A percentile compares a stretch with the other conserved stretches of the same genome.
Evolutionary conservation across 768 basidiomycete genomes (phyloP).

Genomic region (Hydnomerulius pinastri): DNA sequence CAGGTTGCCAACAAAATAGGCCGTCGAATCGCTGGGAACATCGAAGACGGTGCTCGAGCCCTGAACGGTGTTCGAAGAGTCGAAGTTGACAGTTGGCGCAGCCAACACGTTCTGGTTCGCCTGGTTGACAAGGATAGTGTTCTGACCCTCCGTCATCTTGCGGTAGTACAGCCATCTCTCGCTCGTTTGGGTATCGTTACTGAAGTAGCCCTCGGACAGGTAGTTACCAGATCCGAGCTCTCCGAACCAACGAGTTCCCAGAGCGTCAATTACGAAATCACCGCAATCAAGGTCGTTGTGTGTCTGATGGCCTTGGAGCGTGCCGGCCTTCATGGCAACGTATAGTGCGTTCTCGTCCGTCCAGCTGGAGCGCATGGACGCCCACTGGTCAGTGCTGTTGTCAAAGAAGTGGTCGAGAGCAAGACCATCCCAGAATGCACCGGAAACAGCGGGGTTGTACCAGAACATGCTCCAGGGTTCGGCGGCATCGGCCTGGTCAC

Average conservation of each 20-base stretch:
- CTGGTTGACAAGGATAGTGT: constrained; percentile 78
- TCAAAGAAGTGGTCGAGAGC: constrained; percentile 84
- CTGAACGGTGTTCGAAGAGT: constrained; percentile 64
- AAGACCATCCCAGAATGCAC: constrained; percentile 91
- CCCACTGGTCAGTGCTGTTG: constrained; percentile 78
- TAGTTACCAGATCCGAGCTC: constrained; percentile 93
- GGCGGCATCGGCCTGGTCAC: constrained; percentile 80
- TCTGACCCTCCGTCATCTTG: constrained; percentile 97
- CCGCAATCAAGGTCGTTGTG: constrained; percentile 95
- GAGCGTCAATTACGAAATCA: constrained; percentile 93
- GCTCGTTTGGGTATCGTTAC: constrained; percentile 64
- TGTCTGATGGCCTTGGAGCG: constrained; percentile 80
- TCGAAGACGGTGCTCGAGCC: constrained; percentile 81
- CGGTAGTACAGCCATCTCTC: constrained; percentile 91
- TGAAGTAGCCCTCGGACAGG: constrained; percentile 75
- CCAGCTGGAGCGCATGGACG: constrained; percentile 90
- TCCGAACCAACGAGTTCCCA: constrained; percentile 93
- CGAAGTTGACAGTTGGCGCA: constrained; percentile 57
- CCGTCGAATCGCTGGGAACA: constrained; percentile 67
- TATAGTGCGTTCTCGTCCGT: constrained; percentile 82
- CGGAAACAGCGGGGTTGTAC: constrained; percentile 82
- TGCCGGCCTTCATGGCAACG: constrained; percentile 89
- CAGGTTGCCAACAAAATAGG: constrained; percentile 80
- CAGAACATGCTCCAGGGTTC: constrained; percentile 92
- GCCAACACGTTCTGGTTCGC: constrained; percentile 80